phyloP scores from a whole-genome alignment of 495 filamentous ascomycete species.

The Podospora conica region DNA sequence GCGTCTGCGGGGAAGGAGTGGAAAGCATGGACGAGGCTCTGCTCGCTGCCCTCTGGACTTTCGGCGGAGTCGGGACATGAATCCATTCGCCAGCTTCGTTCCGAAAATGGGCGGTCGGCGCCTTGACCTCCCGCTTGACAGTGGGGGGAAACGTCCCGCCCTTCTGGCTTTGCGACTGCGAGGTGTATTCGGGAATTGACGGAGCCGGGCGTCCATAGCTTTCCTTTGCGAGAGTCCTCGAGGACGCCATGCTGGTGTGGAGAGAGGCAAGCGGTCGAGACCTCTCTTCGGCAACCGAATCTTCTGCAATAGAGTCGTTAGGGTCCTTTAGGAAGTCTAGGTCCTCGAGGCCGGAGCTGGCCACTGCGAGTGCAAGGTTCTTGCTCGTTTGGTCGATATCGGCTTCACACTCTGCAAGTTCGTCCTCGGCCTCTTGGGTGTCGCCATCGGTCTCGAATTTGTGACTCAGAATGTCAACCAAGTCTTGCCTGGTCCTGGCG shows the following conservation, averaged over 20 bases:
- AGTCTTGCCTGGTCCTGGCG: background rate
- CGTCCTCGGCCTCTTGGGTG: background rate
- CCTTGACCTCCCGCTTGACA: background rate
- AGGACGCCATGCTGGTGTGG: background rate
- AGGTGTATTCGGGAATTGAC: constrained; percentile 29
- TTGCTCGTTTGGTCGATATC: background rate
- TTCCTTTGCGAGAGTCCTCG: background rate
- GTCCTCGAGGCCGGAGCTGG: constrained; percentile 25
- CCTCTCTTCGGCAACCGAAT: background rate
- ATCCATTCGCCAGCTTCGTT: background rate
- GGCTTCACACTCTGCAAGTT: background rate
- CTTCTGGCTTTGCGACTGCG: constrained; percentile 23
- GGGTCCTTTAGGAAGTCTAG: constrained; percentile 27
- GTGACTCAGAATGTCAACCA: background rate
- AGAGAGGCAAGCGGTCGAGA: background rate
- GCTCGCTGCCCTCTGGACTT: background rate
- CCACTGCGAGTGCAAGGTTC: background rate
- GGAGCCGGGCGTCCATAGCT: background rate
- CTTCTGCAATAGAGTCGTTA: constrained; percentile 17
- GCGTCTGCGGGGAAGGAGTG: background rate
- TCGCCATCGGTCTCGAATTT: background rate
- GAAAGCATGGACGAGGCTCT: background rate
- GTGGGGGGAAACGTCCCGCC: background rate
- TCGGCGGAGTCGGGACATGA: background rate
- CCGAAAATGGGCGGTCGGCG: background rate